Percentiles rank a stretch among this genome's conserved stretches.
Evolutionary conservation across 2,329 filamentous ascomycete species (phyloP).

Genomic region (Fusarium sp.): DNA sequence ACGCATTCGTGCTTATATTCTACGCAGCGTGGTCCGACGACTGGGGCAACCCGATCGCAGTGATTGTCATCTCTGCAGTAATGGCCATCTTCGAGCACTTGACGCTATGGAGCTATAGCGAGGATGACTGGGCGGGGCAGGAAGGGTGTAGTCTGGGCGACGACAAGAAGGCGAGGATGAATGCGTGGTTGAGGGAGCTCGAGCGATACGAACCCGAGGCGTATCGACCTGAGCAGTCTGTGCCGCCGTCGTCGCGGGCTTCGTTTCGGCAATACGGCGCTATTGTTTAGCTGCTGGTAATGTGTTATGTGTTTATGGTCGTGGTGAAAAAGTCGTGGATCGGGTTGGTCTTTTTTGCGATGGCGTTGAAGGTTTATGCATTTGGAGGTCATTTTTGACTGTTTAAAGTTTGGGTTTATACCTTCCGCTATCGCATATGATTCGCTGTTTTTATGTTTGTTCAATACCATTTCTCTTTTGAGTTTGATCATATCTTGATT

Average conservation of each 20-base stretch:
- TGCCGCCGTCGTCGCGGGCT: conserved; percentile 34
- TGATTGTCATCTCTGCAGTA: conserved; percentile 49
- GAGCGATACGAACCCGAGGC: conserved; percentile 25
- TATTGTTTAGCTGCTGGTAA: conserved; percentile 10
- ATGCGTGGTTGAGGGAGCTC: conserved; percentile 51
- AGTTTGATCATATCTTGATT: background rate
- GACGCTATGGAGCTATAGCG: conserved; percentile 52
- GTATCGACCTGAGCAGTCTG: conserved; percentile 34
- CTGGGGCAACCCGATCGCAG: conserved; percentile 48
- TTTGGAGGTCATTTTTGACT: background rate
- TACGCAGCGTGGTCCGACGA: conserved; percentile 50
- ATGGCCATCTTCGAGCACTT: conserved; percentile 52
- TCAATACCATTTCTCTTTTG: conserved; percentile 16
- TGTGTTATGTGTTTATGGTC: background rate
- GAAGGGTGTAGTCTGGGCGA: conserved; percentile 43
- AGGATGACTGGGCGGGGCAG: conserved; percentile 43
- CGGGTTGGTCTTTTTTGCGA: conserved; percentile 6
- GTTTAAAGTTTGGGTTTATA: conserved; percentile 25
- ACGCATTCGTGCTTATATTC: conserved; percentile 53
- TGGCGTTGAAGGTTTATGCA: conserved; percentile 22
- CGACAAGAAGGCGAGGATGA: conserved; percentile 50
- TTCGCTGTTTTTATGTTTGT: conserved; percentile 3
- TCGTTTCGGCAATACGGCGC: conserved; percentile 35
- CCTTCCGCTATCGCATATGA: conserved; percentile 8
- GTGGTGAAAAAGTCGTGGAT: conserved; percentile 16